A percentile compares a stretch with the other conserved stretches of the same genome.
Conservation (phyloP, 768 basidiomycete species). For the Asterophora parasitica region DNA sequence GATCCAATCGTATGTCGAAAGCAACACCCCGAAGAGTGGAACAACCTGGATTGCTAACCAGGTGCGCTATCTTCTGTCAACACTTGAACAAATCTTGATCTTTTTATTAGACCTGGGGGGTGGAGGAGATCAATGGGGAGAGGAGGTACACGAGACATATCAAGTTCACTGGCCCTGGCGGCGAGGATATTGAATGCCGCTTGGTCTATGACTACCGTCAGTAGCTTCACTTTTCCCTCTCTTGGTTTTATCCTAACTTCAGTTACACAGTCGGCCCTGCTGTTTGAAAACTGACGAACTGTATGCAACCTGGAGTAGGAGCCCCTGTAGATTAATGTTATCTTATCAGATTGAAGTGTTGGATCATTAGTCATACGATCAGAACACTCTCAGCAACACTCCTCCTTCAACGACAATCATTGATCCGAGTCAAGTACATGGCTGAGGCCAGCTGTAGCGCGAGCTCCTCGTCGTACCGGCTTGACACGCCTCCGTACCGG, state of each 20-base stretch:
- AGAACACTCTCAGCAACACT: too few relatives aligned
- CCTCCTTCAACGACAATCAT: background rate
- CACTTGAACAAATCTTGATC: background rate
- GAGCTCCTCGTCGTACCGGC: conserved; percentile 11
- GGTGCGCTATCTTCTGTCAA: conserved; percentile 31
- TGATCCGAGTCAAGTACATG: too few relatives aligned
- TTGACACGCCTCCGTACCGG: background rate
- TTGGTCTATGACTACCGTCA: conserved; percentile 68
- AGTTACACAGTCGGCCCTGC: background rate
- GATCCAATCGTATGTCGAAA: conserved; percentile 45
- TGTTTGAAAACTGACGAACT: background rate
- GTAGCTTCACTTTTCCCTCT: conserved; percentile 17
- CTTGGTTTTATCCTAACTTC: background rate
- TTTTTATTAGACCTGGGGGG: conserved; percentile 51
- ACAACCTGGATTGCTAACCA: conserved; percentile 60
- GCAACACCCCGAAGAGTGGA: conserved; percentile 59
- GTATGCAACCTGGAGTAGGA: too few relatives aligned
- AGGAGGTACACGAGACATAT: conserved; percentile 58
- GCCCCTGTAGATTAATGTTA: background rate
- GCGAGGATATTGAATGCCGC: conserved; percentile 50
- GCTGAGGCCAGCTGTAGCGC: conserved; percentile 11
- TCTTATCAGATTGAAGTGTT: conserved; percentile 1
- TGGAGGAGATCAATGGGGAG: conserved; percentile 53
- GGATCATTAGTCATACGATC: too few relatives aligned
- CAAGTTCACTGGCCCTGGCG: conserved; percentile 57